Evolutionary conservation across 495 filamentous ascomycete genomes (phyloP).

Genomic region (Articulospora tetracladia): DNA sequence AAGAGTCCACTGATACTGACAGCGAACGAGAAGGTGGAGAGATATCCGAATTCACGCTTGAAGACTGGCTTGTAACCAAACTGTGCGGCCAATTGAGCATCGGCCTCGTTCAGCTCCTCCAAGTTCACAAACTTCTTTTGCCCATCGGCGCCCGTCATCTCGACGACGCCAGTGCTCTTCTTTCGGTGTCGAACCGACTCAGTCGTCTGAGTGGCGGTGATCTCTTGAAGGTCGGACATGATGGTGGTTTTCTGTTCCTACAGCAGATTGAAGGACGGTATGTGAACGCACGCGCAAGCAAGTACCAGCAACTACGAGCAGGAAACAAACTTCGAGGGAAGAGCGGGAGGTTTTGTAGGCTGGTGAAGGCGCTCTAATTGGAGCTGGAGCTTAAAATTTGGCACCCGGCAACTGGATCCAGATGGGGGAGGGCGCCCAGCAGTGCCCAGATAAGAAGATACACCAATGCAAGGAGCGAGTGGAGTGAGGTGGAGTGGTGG

Average conservation of each 20-base stretch:
- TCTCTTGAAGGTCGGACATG: neutral
- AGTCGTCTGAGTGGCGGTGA: neutral
- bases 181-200: conserved; percentile 6
- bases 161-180: conserved; percentile 13
- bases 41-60: conserved; percentile 59
- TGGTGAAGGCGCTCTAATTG: neutral
- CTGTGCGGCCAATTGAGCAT: conserved; percentile 24
- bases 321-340: neutral
- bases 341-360: neutral
- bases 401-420: neutral
- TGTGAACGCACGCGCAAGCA: neutral
- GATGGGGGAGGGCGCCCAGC: too few relatives aligned
- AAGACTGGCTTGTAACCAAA: conserved; percentile 42
- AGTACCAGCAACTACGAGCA: neutral
- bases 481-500: neutral
- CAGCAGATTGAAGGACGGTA: neutral
- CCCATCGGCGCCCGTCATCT: conserved; percentile 14
- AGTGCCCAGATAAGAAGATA: neutral
- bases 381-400: neutral
- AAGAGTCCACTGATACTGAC: conserved; percentile 60
- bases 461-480: neutral
- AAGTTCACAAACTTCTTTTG: conserved; percentile 14
- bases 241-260: neutral
- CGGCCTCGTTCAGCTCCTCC: conserved; percentile 19
- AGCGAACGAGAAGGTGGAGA: conserved; percentile 61